Evolutionary conservation across 2,329 filamentous ascomycete species (phyloP).

Genomic region (Sporothrix pseudoabietina): DNA sequence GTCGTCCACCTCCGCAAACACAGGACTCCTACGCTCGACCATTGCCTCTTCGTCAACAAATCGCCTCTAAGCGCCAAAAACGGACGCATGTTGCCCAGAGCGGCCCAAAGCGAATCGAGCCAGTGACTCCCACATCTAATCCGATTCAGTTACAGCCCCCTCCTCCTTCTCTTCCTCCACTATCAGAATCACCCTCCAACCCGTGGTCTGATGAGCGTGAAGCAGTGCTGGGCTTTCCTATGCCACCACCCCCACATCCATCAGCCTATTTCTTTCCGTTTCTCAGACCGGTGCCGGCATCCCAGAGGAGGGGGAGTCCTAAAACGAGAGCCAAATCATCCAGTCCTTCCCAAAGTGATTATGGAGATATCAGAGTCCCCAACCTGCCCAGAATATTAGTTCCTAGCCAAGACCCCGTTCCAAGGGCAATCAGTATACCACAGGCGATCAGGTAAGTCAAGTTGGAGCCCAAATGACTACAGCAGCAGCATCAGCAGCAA

Average conservation of each 20-base stretch:
- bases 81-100: neutral
- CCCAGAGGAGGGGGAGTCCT: neutral
- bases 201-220: neutral
- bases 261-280: conserved; percentile 26
- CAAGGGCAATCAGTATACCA: neutral
- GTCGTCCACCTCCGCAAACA: neutral
- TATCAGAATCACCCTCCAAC: neutral
- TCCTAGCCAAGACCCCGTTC: neutral
- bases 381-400: no score
- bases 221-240: neutral
- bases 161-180: neutral
- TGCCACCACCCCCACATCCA: conserved; percentile 26
- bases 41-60: neutral
- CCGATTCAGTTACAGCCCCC: neutral
- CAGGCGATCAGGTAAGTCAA: neutral
- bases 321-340: neutral
- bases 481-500: neutral
- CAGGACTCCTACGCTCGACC: neutral
- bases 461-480: neutral
- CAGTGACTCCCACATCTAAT: neutral
- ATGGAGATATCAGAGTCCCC: neutral
- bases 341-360: neutral
- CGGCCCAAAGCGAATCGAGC: neutral
- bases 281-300: conserved; percentile 19
- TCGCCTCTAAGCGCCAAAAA: conserved; percentile 7